A percentile compares a stretch with the other conserved stretches of the same genome.
Evolutionary conservation across 2,329 filamentous ascomycete genomes (phyloP).

Genomic region (Pestalotiopsis sp.): DNA sequence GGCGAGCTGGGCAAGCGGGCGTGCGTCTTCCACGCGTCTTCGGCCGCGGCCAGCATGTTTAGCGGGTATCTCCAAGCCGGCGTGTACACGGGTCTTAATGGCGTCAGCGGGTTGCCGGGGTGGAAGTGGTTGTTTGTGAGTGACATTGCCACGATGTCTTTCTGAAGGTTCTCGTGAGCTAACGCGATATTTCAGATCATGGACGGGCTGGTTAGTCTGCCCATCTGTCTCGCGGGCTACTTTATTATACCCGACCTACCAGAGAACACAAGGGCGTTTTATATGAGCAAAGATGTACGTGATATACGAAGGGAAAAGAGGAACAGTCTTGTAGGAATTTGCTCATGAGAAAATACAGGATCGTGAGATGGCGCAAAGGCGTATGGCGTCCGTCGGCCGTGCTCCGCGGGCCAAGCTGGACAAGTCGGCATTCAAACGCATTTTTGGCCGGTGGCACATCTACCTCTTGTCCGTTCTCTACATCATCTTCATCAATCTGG

Average conservation of each 20-base stretch:
- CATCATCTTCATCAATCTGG: slow-evolving; percentile 38
- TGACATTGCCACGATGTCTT: neutral
- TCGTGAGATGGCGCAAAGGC: slow-evolving; percentile 18
- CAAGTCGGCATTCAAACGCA: slow-evolving; percentile 20
- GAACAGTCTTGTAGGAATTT: no score
- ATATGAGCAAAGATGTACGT: slow-evolving; percentile 17
- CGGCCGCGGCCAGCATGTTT: slow-evolving; percentile 56
- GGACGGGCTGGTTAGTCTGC: slow-evolving; percentile 57
- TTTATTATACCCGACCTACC: slow-evolving; percentile 32
- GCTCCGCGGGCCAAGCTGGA: slow-evolving; percentile 21
- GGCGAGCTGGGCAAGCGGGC: slow-evolving; percentile 52
- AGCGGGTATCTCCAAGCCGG: slow-evolving; percentile 59
- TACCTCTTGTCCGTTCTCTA: slow-evolving; percentile 38
- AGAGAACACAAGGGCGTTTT: slow-evolving; percentile 23
- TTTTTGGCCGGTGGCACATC: slow-evolving; percentile 34
- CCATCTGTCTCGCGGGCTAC: slow-evolving; percentile 55
- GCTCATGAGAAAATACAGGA: slow-evolving; percentile 15
- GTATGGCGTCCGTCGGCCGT: slow-evolving; percentile 21
- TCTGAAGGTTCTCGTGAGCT: neutral
- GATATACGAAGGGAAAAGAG: neutral
- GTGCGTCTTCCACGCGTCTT: slow-evolving; percentile 49
- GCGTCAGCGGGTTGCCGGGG: slow-evolving; percentile 47
- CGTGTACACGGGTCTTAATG: slow-evolving; percentile 52
- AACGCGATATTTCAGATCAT: slow-evolving; percentile 39
- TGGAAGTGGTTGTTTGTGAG: slow-evolving; percentile 55